Evolutionary conservation across 306 rosid genomes (phyloP).

Genomic region (Lathyrus tuberosus): DNA sequence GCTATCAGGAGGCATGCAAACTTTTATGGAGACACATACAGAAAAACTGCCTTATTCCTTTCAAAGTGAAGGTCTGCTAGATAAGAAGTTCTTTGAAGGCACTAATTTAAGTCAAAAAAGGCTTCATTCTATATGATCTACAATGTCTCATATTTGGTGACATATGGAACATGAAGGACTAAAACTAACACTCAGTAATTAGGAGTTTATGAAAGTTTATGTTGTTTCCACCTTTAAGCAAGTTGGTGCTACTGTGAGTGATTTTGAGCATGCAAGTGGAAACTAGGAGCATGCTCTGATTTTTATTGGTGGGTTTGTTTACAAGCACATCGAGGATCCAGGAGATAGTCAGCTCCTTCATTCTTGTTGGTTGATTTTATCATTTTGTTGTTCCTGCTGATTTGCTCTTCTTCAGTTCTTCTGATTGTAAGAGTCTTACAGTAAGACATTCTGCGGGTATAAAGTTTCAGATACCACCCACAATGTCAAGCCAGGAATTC

Average conservation of each 20-base stretch:
- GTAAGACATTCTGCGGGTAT: constrained; percentile 20
- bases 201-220: constrained; percentile 27
- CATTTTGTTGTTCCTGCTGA: constrained; percentile 18
- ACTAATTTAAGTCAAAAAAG: constrained; percentile 30
- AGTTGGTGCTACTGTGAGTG: constrained; percentile 16
- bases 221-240: constrained; percentile 24
- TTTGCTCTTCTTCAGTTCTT: constrained; percentile 17
- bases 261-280: constrained; percentile 11
- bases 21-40: constrained; percentile 9
- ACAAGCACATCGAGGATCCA: constrained; percentile 17
- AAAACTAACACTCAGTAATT: not conserved
- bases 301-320: constrained; percentile 17
- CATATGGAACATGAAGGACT: constrained; percentile 13
- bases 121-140: constrained; percentile 4
- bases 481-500: constrained; percentile 6
- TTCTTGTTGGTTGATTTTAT: constrained; percentile 11
- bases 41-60: constrained; percentile 16
- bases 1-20: constrained; percentile 18
- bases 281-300: constrained; percentile 25
- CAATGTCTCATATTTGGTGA: constrained; percentile 22
- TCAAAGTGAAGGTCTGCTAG: constrained; percentile 11
- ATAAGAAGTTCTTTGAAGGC: constrained; percentile 14
- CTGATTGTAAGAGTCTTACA: not conserved
- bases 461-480: constrained; percentile 17
- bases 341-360: constrained; percentile 22